Percentiles rank a stretch among this genome's conserved stretches.
Conservation (phyloP, 306 rosid genomes). For the Fagus sylvatica region DNA sequence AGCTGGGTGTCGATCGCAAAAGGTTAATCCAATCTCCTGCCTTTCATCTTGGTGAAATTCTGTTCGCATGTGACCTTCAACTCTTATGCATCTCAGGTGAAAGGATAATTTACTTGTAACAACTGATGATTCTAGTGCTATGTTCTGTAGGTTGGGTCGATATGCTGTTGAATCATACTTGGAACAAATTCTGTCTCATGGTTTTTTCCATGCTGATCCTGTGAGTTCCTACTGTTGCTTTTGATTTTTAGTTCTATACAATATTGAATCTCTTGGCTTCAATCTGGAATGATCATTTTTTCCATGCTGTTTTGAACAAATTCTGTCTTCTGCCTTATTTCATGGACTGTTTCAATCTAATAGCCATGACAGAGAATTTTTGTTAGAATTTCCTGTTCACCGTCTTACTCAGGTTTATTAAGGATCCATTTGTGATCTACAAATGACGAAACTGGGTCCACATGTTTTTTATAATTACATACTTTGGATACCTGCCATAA, state of each 20-base stretch:
- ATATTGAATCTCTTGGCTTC: too few species aligned
- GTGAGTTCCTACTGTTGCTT: constrained; percentile 48
- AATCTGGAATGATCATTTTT: too few species aligned
- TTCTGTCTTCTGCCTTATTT: neutral
- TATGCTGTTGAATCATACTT: constrained; percentile 98
- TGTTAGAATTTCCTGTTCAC: neutral
- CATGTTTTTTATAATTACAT: constrained; percentile 23
- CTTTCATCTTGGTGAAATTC: constrained; percentile 16
- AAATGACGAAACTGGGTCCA: neutral
- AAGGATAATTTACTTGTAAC: constrained; percentile 15
- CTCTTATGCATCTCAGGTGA: constrained; percentile 24
- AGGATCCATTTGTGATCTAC: neutral
- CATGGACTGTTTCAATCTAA: neutral
- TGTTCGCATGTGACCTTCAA: constrained; percentile 13
- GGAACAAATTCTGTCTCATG: constrained; percentile 97
- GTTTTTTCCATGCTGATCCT: constrained; percentile 99
- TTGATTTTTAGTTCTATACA: constrained; percentile 15
- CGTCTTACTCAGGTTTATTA: neutral
- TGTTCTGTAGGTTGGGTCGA: constrained; percentile 71
- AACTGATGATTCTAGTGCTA: constrained; percentile 13
- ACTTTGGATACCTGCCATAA: constrained; percentile 17
- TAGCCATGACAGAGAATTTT: neutral
- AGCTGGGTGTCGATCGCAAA: constrained; percentile 92
- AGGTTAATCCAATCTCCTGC: constrained; percentile 45
- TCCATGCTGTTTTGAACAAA: too few species aligned